Base-by-base conservation (phyloP, 176 grass and related monocot species). In the Oryza australiensis region DNA sequence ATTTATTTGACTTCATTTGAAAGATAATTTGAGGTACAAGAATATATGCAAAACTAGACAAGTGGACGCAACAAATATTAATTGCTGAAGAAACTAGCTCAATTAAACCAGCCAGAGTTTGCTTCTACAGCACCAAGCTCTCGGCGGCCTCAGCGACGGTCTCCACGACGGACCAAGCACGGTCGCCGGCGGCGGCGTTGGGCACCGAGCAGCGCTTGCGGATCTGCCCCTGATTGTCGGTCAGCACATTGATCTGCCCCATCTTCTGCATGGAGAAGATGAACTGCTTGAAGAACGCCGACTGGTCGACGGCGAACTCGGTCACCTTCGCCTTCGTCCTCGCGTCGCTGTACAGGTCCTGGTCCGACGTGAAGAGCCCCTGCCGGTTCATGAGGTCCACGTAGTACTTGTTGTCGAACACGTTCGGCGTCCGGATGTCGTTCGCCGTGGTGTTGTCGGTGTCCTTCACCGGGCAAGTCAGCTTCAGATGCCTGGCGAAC, bases 291-390 rank as follows among this genome's bases (percentile, higher is more conserved):
- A 91, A 91, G 64, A 91, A 91, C 53, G 62, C 68, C 2, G 12
- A 60, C 62, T 90, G 71, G 60, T 74, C 62, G 57, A 40, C 9
- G 16, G 83, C 83, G 42, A 90, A 51, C 67, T 46, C 49, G 41
- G 70, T 68, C 20, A 91, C 89, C 5, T 26, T 12, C 24, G 81
- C 71, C 70, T 74, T 62, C 26, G 72, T 91, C 66, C n/a, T 33
- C 2, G 66, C 26, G 76, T 91, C 53, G 9, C 66, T 26, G 71
- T 22, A 72, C 33, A 91, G 66, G n/a, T 71, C 89, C 89, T 87
- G 81, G 85, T 91, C 89, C 12, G 89, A 84, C 6, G 81, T 67
- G 70, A 91, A 77, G 63, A 91, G 75, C 0, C 89, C 89, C 85
- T 84, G 62, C 8, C 62, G 28, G 70, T 74, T 74, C 4, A 33